Evolutionary conservation across 73 alveolate species (phyloP).

Genomic region (Stentor coeruleus): DNA sequence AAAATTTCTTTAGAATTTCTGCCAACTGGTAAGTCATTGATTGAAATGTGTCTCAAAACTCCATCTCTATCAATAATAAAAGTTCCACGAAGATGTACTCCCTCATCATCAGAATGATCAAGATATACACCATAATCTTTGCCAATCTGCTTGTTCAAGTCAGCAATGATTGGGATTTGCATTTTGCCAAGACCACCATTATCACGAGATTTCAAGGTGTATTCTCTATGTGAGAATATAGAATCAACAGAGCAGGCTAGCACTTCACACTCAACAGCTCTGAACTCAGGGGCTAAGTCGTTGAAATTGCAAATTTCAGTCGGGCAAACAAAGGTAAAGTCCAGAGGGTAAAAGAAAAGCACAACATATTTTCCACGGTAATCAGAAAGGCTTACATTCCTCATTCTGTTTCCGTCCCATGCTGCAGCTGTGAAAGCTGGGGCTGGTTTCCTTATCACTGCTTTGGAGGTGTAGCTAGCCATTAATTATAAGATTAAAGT

Average conservation of each 20-base stretch:
- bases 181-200: slow-evolving; percentile 97
- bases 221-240: slow-evolving; percentile 86
- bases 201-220: slow-evolving; percentile 85
- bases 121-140: slow-evolving; percentile 86
- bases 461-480: slow-evolving; percentile 29
- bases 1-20: slow-evolving; percentile 94
- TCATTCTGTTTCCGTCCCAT: slow-evolving; percentile 70
- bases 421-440: slow-evolving; percentile 84
- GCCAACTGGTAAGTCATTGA: slow-evolving; percentile 98
- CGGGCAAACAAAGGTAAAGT: slow-evolving; percentile 99
- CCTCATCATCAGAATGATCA: slow-evolving; percentile 71
- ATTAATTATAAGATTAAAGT: too few species aligned
- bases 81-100: slow-evolving; percentile 91
- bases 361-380: slow-evolving; percentile 95
- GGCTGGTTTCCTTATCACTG: slow-evolving; percentile 68
- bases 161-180: slow-evolving; percentile 95
- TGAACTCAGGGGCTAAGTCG: slow-evolving; percentile 84
- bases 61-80: slow-evolving; percentile 94
- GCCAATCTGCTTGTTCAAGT: slow-evolving; percentile 78
- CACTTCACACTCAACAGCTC: slow-evolving; percentile 79
- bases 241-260: slow-evolving; percentile 95
- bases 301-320: slow-evolving; percentile 93
- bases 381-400: slow-evolving; percentile 76
- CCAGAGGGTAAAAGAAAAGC: slow-evolving; percentile 99
- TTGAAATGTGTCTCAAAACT: slow-evolving; percentile 81